Evolutionary conservation across 2,329 filamentous ascomycete species (phyloP), one percentile per base, ranked within the genome.

Genomic region (Pseudofabraea citricarpa): DNA sequence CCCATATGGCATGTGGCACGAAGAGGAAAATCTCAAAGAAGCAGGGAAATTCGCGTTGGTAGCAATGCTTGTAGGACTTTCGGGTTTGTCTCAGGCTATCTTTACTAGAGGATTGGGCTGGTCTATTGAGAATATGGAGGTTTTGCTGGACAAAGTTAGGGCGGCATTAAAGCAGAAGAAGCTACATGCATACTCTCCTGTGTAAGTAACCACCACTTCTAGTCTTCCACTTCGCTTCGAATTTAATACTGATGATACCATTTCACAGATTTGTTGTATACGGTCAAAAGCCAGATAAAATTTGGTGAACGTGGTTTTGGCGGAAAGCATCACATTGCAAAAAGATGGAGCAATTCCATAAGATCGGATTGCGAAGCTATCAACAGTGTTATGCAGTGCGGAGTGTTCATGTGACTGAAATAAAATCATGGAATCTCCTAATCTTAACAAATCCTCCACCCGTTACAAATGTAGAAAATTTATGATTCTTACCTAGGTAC

Each of bases 101-200:
- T 50, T 56, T 15, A 55, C 52, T 1, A 36, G 53, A 16, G 47
- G 40, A 2, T 31, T 55, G 32, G 48, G 49, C 0, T 56, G 53
- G 55, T 31, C 39, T 7, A 39, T 40, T 15, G 45, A 46, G 16
- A 48, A 53, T 24, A 22, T 55, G 22, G 50, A 56, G 36, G 26
- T 47, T 3, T 54, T 53, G 20, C 36, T 57, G 8, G 46, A 45
- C 13, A 42, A 43, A 6, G 53, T 56, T 15, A 45, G 46, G 32
- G 47, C 45, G n/a, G 45, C 44, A 5, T 26, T 53, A 23, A 48
- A 42, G 29, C 37, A 53, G 43, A 46, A 32, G 13, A 47, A 43
- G 29, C 44, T 51, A 9, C 54, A 56, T 48, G 36, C 49, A 5
- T 55, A 54, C 43, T 40, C 36, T 18, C 22, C 40, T 12, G 40